phyloP scores from a whole-genome alignment of 371 early-diverging fungal genomes.

The Zancudomyces culisetae region DNA sequence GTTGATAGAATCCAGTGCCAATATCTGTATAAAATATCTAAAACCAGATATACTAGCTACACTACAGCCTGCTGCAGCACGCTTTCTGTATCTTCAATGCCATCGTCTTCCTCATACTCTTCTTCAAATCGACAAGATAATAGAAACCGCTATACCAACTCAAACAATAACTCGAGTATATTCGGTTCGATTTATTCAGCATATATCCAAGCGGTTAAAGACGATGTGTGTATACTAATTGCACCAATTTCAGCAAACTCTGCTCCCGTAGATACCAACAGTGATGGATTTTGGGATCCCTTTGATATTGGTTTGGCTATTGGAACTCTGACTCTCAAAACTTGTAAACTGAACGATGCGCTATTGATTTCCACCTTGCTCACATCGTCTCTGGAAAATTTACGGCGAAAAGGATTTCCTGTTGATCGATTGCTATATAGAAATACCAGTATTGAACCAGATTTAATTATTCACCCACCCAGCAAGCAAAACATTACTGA shows the following conservation, averaged over 20 bases:
- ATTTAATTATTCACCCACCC: too few relatives aligned
- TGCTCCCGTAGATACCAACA: too few relatives aligned
- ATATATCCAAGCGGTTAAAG: conserved; percentile 19
- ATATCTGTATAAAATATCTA: neutral
- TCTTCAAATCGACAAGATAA: neutral
- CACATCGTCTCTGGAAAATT: conserved; percentile 34
- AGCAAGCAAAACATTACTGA: too few relatives aligned
- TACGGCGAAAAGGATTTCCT: conserved; percentile 61
- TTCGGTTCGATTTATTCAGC: neutral
- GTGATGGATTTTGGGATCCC: conserved; percentile 30
- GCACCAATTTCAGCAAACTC: conserved; percentile 12
- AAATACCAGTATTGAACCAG: too few relatives aligned
- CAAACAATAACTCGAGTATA: neutral
- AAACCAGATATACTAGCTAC: neutral
- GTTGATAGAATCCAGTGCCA: conserved; percentile 2
- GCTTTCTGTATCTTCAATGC: neutral
- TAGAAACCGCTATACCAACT: neutral
- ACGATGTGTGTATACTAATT: conserved; percentile 35
- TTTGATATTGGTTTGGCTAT: conserved; percentile 60
- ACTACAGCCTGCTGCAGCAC: conserved; percentile 3
- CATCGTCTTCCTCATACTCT: too few relatives aligned
- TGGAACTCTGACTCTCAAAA: conserved; percentile 34
- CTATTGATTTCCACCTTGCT: conserved; percentile 42
- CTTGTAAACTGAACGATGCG: conserved; percentile 41
- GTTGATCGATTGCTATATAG: conserved; percentile 57